Evolutionary conservation across 441 rosid species (phyloP), one percentile per base, ranked within the genome.

Genomic region (Melastoma candidum): DNA sequence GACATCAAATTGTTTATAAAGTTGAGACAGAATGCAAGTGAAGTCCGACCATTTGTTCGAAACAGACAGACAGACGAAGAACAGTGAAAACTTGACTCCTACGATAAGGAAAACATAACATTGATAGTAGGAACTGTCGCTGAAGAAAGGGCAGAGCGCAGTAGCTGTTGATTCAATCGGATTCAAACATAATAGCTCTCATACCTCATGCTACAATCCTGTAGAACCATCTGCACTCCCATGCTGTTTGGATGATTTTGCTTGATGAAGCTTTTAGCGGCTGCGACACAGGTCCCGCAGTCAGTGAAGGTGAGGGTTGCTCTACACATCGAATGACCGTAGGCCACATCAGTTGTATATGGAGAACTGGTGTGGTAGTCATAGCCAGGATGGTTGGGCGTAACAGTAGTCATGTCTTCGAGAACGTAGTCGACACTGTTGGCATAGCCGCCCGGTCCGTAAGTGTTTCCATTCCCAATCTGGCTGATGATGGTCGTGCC

Each of bases 201-300:
- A 44, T 52, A 52, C 45, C 56, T 52, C 45, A 52, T 29, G 2
- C 22, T 12, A 7, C 56, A 52, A 13, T 52, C 44, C 17, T 26
- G 12, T 7, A 52, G 27, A 11, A 3, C 14, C 56, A 52, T 9
- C 56, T 52, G 8, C 12, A 44, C 56, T 17, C 56, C 56, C 12
- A 32, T 29, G 12, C 44, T 11, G 44, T 52, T 8, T 4, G 12
- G 17, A 13, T 44, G 27, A 4, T 1, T 1, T 7, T 26, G 3
- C 9, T 9, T 27, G 10, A 25, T 51, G 11, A 24, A 26, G 4
- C 32, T 27, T 17, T 9, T 11, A n/a, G 32, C 17, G 3, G 10
- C n/a, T 36, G 3, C 2, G 17, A 51, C 32, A 39, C 54, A 51
- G 12, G 24, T 27, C 6, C 10, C 46, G 11, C 56, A 53, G 45